A percentile compares a stretch with the other conserved stretches of the same genome.
Evolutionary conservation across 2,329 filamentous ascomycete genomes (phyloP).

Genomic region (Pseudocercospora pini-densiflorae): DNA sequence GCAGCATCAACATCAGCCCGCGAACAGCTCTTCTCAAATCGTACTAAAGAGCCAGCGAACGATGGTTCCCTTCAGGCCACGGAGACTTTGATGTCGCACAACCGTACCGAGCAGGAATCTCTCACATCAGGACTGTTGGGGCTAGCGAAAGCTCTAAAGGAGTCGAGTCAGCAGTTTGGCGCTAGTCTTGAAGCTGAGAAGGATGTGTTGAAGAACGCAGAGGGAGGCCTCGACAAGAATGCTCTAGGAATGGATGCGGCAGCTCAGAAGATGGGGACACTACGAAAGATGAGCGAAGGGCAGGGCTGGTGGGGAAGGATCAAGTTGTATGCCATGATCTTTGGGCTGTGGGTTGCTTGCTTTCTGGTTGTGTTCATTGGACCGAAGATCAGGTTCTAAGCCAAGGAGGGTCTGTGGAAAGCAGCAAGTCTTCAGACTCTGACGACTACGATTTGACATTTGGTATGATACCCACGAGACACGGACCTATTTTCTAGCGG

Average conservation of each 20-base stretch:
- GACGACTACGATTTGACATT: neutral
- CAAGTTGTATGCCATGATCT: conserved; percentile 78
- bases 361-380: conserved; percentile 81
- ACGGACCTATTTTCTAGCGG: neutral
- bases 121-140: conserved; percentile 80
- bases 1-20: conserved; percentile 42
- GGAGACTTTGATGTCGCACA: conserved; percentile 75
- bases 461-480: neutral
- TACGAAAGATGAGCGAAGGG: conserved; percentile 83
- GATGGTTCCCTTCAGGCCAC: conserved; percentile 37
- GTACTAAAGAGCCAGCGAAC: conserved; percentile 21
- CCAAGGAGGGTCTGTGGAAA: neutral
- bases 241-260: conserved; percentile 77
- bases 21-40: conserved; percentile 43
- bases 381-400: conserved; percentile 83
- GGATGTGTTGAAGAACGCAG: conserved; percentile 71
- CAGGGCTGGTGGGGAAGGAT: conserved; percentile 85
- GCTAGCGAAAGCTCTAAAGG: conserved; percentile 78
- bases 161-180: conserved; percentile 73
- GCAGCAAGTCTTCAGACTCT: neutral
- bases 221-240: conserved; percentile 76
- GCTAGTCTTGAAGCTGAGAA: conserved; percentile 74
- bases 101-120: conserved; percentile 80
- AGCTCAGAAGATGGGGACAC: conserved; percentile 73
- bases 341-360: conserved; percentile 76